A percentile compares a stretch with the other conserved stretches of the same genome.
Evolutionary conservation across 176 grass and related monocot genomes (phyloP).

Genomic region (Carex littledalei): DNA sequence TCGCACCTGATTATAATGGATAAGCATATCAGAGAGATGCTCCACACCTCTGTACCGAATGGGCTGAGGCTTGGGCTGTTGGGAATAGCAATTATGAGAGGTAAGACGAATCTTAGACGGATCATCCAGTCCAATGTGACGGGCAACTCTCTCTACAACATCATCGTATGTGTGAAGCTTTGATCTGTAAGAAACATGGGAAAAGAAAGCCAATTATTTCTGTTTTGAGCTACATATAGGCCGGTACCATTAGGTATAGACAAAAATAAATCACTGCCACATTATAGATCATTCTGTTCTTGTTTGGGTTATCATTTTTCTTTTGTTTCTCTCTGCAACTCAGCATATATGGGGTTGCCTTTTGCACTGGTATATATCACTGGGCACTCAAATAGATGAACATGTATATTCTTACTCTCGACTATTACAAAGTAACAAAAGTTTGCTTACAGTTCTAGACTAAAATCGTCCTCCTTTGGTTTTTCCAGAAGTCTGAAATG

Average conservation of each 20-base stretch:
- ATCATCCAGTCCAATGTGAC: constrained; percentile 62
- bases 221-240: background rate
- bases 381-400: background rate
- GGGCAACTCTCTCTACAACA: constrained; percentile 81
- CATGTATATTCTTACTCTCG: background rate
- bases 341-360: background rate
- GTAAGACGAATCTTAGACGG: constrained; percentile 90
- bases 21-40: constrained; percentile 84
- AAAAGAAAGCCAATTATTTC: background rate
- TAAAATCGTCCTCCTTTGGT: constrained; percentile 84
- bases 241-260: constrained; percentile 2
- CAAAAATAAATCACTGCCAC: background rate
- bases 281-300: background rate
- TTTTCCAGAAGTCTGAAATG: constrained; percentile 79
- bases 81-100: constrained; percentile 90
- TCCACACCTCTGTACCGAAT: constrained; percentile 74
- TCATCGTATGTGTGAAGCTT: constrained; percentile 85
- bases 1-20: constrained; percentile 83
- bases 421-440: background rate
- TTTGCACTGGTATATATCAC: background rate
- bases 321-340: background rate
- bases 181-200: constrained; percentile 44
- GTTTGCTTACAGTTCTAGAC: constrained; percentile 65
- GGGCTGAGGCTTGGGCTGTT: constrained; percentile 93
- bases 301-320: background rate